A percentile compares a stretch with the other conserved stretches of the same genome.
These are phyloP conservation scores for Tripterygium wilfordii DNA, from an alignment of 177 flowering plant genomes.

Conservation along the genomic window DNA sequence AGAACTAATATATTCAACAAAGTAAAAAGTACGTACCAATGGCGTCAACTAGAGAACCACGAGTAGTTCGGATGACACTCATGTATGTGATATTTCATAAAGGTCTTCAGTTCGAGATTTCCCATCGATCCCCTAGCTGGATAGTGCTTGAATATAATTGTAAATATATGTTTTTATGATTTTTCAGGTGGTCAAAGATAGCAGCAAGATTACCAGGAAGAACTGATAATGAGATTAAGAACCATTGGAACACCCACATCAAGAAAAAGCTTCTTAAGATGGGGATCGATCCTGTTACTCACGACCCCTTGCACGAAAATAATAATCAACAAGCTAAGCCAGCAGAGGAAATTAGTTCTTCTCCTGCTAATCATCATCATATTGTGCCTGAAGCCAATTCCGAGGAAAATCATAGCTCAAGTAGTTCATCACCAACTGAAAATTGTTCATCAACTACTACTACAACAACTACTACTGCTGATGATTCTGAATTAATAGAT, in stretches of 20 bases:
- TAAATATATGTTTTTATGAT: no score
- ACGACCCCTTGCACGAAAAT: slow-evolving; percentile 47
- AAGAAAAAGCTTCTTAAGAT: slow-evolving; percentile 64
- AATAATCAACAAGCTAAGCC: slow-evolving; percentile 14
- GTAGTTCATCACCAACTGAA: slow-evolving; percentile 16
- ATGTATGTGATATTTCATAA: no score
- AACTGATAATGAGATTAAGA: slow-evolving; percentile 66
- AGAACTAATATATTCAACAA: no score
- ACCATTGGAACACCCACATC: slow-evolving; percentile 73
- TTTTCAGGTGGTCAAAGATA: slow-evolving; percentile 79
- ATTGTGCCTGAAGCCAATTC: slow-evolving; percentile 1
- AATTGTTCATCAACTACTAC: no score
- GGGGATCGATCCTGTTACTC: slow-evolving; percentile 72
- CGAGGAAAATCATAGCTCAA: slow-evolving; percentile 1
- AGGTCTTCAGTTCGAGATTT: no score
- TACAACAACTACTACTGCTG: no score
- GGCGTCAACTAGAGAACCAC: no score
- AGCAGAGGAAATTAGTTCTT: slow-evolving; percentile 7
- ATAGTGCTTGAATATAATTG: no score
- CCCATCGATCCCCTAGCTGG: no score
- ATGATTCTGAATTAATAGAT: no score
- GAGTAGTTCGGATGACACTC: no score
- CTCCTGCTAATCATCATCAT: neutral
- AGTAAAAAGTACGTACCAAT: no score
- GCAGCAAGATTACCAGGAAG: slow-evolving; percentile 62